These are phyloP conservation scores for Coelastrella sp. DNA, from an alignment of 139 green algal species.

Conservation along the genomic window DNA sequence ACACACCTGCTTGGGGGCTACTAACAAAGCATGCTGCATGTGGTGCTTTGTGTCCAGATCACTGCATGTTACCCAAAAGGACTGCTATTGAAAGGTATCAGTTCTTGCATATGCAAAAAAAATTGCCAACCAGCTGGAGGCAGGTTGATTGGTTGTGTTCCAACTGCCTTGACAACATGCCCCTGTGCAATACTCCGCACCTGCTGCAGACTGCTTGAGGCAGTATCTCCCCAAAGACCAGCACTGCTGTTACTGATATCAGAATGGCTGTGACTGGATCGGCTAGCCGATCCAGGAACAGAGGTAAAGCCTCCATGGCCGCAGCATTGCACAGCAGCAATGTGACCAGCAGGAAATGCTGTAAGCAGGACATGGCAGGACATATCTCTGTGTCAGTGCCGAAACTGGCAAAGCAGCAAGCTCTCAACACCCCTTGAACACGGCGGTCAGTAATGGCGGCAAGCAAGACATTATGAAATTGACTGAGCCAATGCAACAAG, in stretches of 20 bases:
- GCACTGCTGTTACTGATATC: conserved; percentile 81
- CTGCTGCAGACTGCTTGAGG: conserved; percentile 90
- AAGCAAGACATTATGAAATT: too few species aligned
- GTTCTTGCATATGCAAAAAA: too few species aligned
- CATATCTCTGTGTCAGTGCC: conserved; percentile 22
- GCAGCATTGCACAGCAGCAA: conserved; percentile 81
- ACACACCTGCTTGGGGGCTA: too few species aligned
- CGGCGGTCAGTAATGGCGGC: too few species aligned
- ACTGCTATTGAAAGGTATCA: too few species aligned
- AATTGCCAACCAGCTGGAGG: conserved; percentile 67
- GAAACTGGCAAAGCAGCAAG: too few species aligned
- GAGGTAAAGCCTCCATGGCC: conserved; percentile 77
- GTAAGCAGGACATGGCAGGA: not conserved
- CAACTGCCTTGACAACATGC: too few species aligned
- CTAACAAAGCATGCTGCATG: too few species aligned
- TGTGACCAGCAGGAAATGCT: conserved; percentile 75
- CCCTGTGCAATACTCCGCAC: conserved; percentile 51
- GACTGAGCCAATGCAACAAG: too few species aligned
- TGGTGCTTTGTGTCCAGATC: too few species aligned
- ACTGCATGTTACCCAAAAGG: too few species aligned
- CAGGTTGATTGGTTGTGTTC: conserved; percentile 52
- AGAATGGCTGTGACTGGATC: conserved; percentile 79
- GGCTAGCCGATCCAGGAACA: conserved; percentile 83
- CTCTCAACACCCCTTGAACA: too few species aligned
- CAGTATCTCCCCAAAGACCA: conserved; percentile 92